phyloP scores from a whole-genome alignment of 2,329 filamentous ascomycete genomes.

The Hymenoscyphus fructigenus region DNA sequence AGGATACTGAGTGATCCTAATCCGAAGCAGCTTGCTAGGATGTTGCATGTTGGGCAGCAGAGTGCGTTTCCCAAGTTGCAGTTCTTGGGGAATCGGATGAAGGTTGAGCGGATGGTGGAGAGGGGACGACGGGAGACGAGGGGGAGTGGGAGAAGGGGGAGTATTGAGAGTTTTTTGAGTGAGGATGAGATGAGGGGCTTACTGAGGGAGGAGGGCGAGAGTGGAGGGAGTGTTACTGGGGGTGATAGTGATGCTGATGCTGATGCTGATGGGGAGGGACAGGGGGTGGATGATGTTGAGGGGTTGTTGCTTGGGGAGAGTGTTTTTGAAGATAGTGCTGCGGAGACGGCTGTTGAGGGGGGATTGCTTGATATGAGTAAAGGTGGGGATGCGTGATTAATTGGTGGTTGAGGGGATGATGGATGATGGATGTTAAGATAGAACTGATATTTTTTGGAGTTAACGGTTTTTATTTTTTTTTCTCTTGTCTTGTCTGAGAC shows the following conservation, averaged over 20 bases:
- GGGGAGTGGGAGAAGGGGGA: conserved; percentile 44
- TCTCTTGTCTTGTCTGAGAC: neutral
- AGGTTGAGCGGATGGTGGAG: conserved; percentile 73
- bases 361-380: conserved; percentile 4
- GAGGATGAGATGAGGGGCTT: conserved; percentile 58
- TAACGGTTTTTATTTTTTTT: neutral
- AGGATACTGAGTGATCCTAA: conserved; percentile 85
- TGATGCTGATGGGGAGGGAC: conserved; percentile 26
- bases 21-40: conserved; percentile 70
- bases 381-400: neutral
- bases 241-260: conserved; percentile 31
- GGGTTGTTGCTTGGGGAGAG: conserved; percentile 10
- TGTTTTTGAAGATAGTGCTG: conserved; percentile 1
- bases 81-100: conserved; percentile 84
- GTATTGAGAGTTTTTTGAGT: conserved; percentile 59
- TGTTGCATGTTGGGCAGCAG: conserved; percentile 89
- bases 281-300: conserved; percentile 13
- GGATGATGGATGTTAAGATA: neutral
- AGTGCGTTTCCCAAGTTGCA: conserved; percentile 88
- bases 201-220: conserved; percentile 37
- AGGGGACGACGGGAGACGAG: conserved; percentile 55
- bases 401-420: neutral
- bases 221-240: conserved; percentile 37
- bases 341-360: neutral
- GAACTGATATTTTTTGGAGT: neutral